Conservation (phyloP, 768 basidiomycete species). For the Guyanaporus albipodus region DNA sequence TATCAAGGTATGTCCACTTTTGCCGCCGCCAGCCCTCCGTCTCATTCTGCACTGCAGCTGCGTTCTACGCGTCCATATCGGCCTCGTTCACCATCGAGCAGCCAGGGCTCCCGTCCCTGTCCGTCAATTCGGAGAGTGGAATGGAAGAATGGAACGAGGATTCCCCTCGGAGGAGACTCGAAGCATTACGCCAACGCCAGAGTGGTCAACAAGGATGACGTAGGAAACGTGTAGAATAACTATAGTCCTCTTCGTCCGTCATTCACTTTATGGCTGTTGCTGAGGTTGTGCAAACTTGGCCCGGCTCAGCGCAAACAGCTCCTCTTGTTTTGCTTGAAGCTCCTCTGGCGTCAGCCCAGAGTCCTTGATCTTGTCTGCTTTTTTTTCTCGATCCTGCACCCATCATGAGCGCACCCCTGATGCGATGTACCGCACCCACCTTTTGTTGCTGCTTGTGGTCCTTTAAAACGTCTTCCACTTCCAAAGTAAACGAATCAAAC, state of each 20-base stretch:
- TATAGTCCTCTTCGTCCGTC: slow-evolving; percentile 3
- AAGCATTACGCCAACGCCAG: slow-evolving; percentile 44
- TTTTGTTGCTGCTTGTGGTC: slow-evolving; percentile 97
- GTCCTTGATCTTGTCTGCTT: slow-evolving; percentile 83
- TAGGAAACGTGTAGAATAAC: slow-evolving; percentile 27
- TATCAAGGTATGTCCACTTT: slow-evolving; percentile 50
- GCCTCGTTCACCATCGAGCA: slow-evolving; percentile 85
- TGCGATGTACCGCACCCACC: slow-evolving; percentile 40
- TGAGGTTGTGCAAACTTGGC: slow-evolving; percentile 69
- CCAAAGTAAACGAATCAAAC: slow-evolving; percentile 85
- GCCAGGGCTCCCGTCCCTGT: slow-evolving; percentile 61
- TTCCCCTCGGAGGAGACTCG: slow-evolving; percentile 53
- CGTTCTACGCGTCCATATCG: slow-evolving; percentile 72
- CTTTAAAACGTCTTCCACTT: slow-evolving; percentile 89
- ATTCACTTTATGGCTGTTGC: slow-evolving; percentile 29
- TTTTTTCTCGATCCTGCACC: slow-evolving; percentile 81
- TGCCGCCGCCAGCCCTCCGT: slow-evolving; percentile 1
- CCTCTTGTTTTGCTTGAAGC: slow-evolving; percentile 81
- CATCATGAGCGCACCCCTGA: slow-evolving; percentile 3
- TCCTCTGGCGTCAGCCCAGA: slow-evolving; percentile 92
- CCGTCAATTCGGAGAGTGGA: slow-evolving; percentile 22
- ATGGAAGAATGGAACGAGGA: slow-evolving; percentile 69
- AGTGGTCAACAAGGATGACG: slow-evolving; percentile 31
- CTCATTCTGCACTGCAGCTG: slow-evolving; percentile 42
- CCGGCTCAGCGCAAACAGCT: slow-evolving; percentile 88